Evolutionary conservation across 2,329 filamentous ascomycete species (phyloP), one percentile per base, ranked within the genome.

Genomic region (Colletotrichum lupini): DNA sequence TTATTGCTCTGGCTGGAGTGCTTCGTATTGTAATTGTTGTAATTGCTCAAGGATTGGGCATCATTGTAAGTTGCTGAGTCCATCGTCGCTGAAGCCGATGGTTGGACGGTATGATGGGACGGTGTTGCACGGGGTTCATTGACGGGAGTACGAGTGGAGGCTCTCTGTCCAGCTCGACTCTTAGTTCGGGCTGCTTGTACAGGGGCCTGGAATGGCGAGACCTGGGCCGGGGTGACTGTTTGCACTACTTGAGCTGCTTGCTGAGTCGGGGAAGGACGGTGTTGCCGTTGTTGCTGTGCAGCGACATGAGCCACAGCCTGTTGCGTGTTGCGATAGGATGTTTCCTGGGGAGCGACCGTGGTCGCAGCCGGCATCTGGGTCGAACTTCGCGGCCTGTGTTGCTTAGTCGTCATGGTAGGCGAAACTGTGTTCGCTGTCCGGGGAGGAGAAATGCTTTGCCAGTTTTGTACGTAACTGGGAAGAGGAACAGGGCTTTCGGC

Each of bases 121-220:
- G 72, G 64, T 8, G 69, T 77, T 7, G 78, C 60, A 12, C 77
- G 64, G 32, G 77, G 72, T 5, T 79, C 75, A n/a, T 69, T 70
- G 22, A 77, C 75, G 4, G 81, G 79, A 26, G 81, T 80, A 19
- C 76, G 79, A 5, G 74, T 80, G 66, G 82, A 80, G 1, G 78
- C 72, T 55, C 80, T 79, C n/a, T 82, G 81, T 2, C 79, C 78
- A 57, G 83, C 81, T 64, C 80, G 77, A 14, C 84, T 84, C 69
- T 79, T 79, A 12, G 79, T 78, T 77, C 64, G 80, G 72, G 28
- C 75, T 72, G 46, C 75, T 57, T 67, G 75, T 66, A 42, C 69
- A 1, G 74, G 56, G 4, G 77, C 73, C 71, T 81, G 79, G 35
- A 80, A 80, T 0, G 81, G 79, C 19, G 82, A 83, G 35, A 76